Conservation (phyloP, 352 stramenopile species). For the Globisporangium recalcitrans region DNA sequence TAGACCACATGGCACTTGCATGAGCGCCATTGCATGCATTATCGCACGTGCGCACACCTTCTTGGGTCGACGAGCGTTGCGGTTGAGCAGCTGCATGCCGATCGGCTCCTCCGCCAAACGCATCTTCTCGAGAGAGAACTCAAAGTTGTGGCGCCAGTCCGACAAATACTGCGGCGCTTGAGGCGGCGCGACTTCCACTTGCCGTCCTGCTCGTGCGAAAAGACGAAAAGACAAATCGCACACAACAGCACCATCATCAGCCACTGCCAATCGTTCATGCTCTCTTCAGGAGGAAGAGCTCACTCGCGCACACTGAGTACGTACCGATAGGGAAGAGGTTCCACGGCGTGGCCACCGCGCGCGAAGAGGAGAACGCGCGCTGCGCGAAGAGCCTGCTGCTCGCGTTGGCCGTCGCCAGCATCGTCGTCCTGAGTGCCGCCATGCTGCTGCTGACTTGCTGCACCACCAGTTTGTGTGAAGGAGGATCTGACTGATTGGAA, state of each 20-base stretch:
- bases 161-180: constrained; percentile 43
- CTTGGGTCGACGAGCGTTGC: constrained; percentile 33
- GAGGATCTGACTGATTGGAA: background rate
- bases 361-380: constrained; percentile 23
- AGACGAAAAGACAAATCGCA: background rate
- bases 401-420: constrained; percentile 8
- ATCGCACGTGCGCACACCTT: constrained; percentile 31
- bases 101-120: constrained; percentile 27
- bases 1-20: background rate
- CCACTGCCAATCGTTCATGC: background rate
- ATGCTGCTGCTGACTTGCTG: constrained; percentile 1
- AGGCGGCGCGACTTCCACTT: constrained; percentile 3
- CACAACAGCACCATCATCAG: background rate
- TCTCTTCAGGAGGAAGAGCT: background rate
- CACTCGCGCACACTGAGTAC: background rate
- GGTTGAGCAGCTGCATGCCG: constrained; percentile 42
- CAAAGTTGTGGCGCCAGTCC: constrained; percentile 48
- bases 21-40: background rate
- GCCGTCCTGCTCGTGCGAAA: constrained; percentile 11
- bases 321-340: constrained; percentile 42
- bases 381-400: background rate
- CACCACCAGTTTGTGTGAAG: constrained; percentile 8
- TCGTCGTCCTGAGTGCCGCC: constrained; percentile 15
- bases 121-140: constrained; percentile 57
- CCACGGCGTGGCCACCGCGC: constrained; percentile 20